Evolutionary conservation across 176 grass and related monocot genomes (phyloP).

Genomic region (Raddia guianensis): DNA sequence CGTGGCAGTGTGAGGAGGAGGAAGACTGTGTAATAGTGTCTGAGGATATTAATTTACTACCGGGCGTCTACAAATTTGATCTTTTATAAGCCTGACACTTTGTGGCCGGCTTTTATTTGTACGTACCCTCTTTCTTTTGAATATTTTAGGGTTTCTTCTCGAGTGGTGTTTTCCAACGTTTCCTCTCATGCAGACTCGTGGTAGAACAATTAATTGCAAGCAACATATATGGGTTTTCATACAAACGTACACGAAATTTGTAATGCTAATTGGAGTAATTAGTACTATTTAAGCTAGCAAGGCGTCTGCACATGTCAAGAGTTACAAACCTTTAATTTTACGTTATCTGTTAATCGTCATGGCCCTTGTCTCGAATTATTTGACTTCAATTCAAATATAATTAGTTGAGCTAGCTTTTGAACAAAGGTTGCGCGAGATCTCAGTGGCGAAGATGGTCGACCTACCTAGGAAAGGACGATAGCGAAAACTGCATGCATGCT

Average conservation of each 20-base stretch:
- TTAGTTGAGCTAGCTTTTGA: neutral
- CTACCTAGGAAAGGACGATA: neutral
- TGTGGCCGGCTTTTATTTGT: too few species aligned
- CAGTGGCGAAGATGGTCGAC: neutral
- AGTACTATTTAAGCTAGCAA: neutral
- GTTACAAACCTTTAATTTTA: neutral
- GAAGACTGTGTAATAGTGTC: too few species aligned
- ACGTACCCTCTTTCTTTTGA: too few species aligned
- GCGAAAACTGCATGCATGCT: neutral
- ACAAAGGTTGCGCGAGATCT: neutral
- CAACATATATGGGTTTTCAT: neutral
- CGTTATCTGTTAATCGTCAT: neutral
- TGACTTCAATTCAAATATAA: too few species aligned
- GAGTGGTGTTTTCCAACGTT: neutral
- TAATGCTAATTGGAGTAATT: neutral
- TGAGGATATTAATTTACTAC: too few species aligned
- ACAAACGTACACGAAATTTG: neutral
- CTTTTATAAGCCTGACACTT: too few species aligned
- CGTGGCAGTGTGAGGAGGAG: too few species aligned
- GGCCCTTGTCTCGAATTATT: too few species aligned
- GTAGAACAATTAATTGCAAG: neutral
- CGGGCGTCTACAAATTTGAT: too few species aligned
- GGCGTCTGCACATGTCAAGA: neutral
- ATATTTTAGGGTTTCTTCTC: too few species aligned
- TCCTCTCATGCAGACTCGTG: neutral